A percentile compares a stretch with the other conserved stretches of the same genome.
These are phyloP conservation scores for Pythium dissimile DNA, from an alignment of 352 stramenopile species.

Conservation along the genomic window DNA sequence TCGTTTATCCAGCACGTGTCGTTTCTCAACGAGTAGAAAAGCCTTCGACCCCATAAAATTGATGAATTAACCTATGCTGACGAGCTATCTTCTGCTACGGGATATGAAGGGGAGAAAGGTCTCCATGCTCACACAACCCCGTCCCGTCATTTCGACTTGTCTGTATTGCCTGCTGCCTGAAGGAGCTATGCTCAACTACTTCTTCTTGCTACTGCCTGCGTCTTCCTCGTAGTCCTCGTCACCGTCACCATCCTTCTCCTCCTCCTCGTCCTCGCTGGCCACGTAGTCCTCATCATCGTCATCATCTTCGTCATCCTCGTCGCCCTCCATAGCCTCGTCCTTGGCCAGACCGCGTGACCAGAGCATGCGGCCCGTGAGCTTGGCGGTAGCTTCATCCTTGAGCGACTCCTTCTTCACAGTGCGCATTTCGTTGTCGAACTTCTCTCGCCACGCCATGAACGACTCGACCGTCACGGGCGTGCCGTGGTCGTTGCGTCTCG, in stretches of 20 bases:
- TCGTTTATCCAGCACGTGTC: conserved; percentile 88
- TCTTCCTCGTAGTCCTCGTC: conserved; percentile 32
- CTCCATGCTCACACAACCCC: too few relatives aligned
- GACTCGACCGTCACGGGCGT: conserved; percentile 71
- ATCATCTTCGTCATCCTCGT: conserved; percentile 49
- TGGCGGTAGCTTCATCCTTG: conserved; percentile 69
- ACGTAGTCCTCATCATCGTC: conserved; percentile 37
- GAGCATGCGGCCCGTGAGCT: conserved; percentile 76
- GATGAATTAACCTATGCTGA: too few relatives aligned
- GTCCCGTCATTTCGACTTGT: too few relatives aligned
- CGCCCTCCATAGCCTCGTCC: conserved; percentile 46
- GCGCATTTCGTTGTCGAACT: conserved; percentile 71
- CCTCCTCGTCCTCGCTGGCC: conserved; percentile 39
- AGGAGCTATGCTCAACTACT: conserved; percentile 7
- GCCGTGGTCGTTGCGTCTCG: conserved; percentile 23
- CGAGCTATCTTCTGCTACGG: too few relatives aligned
- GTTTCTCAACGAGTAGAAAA: conserved; percentile 40
- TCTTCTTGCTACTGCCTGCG: conserved; percentile 19
- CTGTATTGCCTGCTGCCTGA: too few relatives aligned
- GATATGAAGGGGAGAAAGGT: too few relatives aligned
- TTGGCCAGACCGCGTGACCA: conserved; percentile 76
- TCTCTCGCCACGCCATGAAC: conserved; percentile 67
- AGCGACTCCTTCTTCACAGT: conserved; percentile 35
- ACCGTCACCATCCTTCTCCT: conserved; percentile 32
- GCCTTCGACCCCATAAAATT: too few relatives aligned